phyloP scores from a whole-genome alignment of 164 flowering plant genomes.

The Aristolochia fimbriata region DNA sequence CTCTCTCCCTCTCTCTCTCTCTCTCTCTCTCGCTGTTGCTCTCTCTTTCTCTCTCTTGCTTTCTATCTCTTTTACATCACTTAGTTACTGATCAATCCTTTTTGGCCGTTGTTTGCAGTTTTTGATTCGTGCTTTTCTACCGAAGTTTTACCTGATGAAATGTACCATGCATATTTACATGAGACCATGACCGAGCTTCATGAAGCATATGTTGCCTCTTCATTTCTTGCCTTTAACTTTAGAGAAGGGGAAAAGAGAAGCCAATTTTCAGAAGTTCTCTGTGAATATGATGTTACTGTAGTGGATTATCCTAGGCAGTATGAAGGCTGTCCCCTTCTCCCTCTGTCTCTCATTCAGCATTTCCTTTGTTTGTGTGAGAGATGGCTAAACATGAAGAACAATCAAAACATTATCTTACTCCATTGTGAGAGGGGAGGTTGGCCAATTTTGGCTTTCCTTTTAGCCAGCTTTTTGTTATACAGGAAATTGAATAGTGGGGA shows the following conservation, averaged over 20 bases:
- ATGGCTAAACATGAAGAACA: slow-evolving; percentile 70
- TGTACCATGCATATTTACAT: slow-evolving; percentile 74
- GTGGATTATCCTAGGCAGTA: slow-evolving; percentile 94
- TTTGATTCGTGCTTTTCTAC: slow-evolving; percentile 96
- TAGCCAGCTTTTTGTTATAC: slow-evolving; percentile 75
- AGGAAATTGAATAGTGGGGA: slow-evolving; percentile 77
- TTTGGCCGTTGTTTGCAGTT: slow-evolving; percentile 42
- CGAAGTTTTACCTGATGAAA: slow-evolving; percentile 74
- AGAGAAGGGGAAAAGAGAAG: slow-evolving; percentile 91
- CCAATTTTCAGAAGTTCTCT: slow-evolving; percentile 74
- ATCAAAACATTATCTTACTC: slow-evolving; percentile 67
- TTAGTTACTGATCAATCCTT: slow-evolving; percentile 1
- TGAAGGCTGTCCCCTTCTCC: slow-evolving; percentile 91
- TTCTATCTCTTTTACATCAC: neutral
- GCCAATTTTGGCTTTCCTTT: slow-evolving; percentile 84
- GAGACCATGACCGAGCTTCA: slow-evolving; percentile 75
- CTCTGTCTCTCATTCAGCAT: slow-evolving; percentile 78
- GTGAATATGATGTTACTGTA: slow-evolving; percentile 78
- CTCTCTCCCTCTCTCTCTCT: neutral
- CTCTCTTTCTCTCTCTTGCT: neutral
- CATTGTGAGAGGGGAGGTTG: slow-evolving; percentile 99
- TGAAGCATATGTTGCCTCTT: slow-evolving; percentile 69
- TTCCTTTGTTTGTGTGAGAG: slow-evolving; percentile 79
- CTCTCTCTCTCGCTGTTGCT: neutral
- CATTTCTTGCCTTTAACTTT: slow-evolving; percentile 86